These are phyloP conservation scores for Evansstolkia leycettana DNA, from an alignment of 495 filamentous ascomycete species.

Conservation along the genomic window DNA sequence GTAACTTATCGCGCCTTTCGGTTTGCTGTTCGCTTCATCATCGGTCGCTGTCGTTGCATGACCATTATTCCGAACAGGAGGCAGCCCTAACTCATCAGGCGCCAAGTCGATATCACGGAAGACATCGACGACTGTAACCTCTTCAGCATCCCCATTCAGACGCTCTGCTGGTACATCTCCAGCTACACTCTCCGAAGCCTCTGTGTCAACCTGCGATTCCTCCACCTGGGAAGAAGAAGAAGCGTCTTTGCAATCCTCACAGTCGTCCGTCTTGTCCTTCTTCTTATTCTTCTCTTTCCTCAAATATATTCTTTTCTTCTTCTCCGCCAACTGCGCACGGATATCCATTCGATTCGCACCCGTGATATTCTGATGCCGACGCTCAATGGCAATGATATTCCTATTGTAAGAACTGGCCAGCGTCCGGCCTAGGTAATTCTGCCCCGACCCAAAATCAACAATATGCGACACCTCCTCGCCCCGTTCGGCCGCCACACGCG, in stretches of 20 bases:
- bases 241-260: slow-evolving; percentile 25
- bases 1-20: slow-evolving; percentile 36
- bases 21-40: slow-evolving; percentile 1
- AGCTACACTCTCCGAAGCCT: slow-evolving; percentile 1
- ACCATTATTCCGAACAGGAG: slow-evolving; percentile 5
- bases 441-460: slow-evolving; percentile 90
- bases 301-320: slow-evolving; percentile 44
- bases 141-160: slow-evolving; percentile 23
- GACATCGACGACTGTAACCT: slow-evolving; percentile 20
- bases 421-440: slow-evolving; percentile 87
- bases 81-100: slow-evolving; percentile 17
- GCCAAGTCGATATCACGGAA: slow-evolving; percentile 26
- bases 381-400: slow-evolving; percentile 84
- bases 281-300: slow-evolving; percentile 66
- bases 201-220: too few species aligned
- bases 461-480: slow-evolving; percentile 63
- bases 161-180: slow-evolving; percentile 23
- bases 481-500: slow-evolving; percentile 41
- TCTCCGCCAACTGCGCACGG: slow-evolving; percentile 54
- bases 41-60: slow-evolving; percentile 3
- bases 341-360: slow-evolving; percentile 77
- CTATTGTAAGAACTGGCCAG: slow-evolving; percentile 73
- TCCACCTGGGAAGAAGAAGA: slow-evolving; percentile 2
- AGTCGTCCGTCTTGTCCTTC: slow-evolving; percentile 64
- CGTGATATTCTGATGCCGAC: slow-evolving; percentile 68